Base-by-base conservation (phyloP, 73 alveolate genomes). In the Breviolum minutum region DNA sequence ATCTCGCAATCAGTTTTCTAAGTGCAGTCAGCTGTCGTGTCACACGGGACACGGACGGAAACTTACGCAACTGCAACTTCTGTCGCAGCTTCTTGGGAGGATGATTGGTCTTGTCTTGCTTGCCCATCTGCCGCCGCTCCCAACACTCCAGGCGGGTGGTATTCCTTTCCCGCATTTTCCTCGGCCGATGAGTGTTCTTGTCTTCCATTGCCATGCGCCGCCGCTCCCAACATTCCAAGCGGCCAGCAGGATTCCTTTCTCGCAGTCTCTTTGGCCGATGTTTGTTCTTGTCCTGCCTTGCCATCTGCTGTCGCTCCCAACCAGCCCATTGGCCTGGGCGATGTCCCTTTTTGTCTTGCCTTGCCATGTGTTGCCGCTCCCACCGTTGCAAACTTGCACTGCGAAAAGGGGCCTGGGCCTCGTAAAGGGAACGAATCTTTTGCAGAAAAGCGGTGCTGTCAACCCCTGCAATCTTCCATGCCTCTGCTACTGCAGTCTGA, bases 301-400 rank as follows among this genome's bases (percentile, higher is more conserved):
- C 87, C 87, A 79, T 40, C 54, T 40, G 54, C 54, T 3, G 54
- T 40, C 54, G 54, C 54, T 40, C 54, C 54, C 54, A 40, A 40
- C 54, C 54, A 40, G 54, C 54, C 54, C 54, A 40, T 40, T 40
- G 54, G 54, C 54, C 54, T 22, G 87, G 87, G 7, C 66, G 22
- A 27, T 79, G 63, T 64, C 20, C 48, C 66, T 32, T 29, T 64
- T 79, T 29, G 87, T 79, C 87, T 32, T 79, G 87, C 87, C 30
- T 79, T 29, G 87, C 87, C 87, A 79, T 79, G 48, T 79, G 87
- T 64, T 32, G 66, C 87, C 87, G 11, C 87, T 79, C 87, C 87
- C 87, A 79, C 5, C 11, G 87, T 12, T 14, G 87, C 66, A 79
- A 7, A 30, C 48, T 63, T 27, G 7, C 48, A 9, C 27, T 12